These are phyloP conservation scores for Agapanthus africanus DNA, from an alignment of 106 monocot genomes.

Conservation along the genomic window DNA sequence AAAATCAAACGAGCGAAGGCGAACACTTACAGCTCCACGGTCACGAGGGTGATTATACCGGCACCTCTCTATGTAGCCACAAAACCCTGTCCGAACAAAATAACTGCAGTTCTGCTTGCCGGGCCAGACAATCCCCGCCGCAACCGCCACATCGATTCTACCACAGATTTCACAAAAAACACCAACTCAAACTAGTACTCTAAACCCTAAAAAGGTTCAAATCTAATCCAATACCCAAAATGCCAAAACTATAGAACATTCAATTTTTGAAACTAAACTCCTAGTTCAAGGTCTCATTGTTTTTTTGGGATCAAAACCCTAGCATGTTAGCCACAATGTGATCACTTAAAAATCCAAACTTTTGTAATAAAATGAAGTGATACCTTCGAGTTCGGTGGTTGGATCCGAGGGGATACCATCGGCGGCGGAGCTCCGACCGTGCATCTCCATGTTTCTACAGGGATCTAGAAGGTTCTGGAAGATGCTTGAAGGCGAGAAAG, in stretches of 20 bases:
- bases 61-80: conserved; percentile 66
- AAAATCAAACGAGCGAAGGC: too few relatives aligned
- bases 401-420: conserved; percentile 20
- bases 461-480: neutral
- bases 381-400: conserved; percentile 48
- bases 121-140: conserved; percentile 17
- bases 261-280: too few relatives aligned
- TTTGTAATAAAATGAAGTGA: neutral
- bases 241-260: neutral
- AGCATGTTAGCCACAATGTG: too few relatives aligned
- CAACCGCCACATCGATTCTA: conserved; percentile 62
- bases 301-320: too few relatives aligned
- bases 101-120: conserved; percentile 62
- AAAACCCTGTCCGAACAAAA: conserved; percentile 63
- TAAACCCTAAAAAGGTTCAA: neutral
- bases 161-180: too few relatives aligned
- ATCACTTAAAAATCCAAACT: neutral
- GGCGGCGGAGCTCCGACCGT: neutral
- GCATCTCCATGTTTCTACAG: neutral
- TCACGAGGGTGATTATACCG: conserved; percentile 76
- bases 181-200: too few relatives aligned
- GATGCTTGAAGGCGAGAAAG: neutral
- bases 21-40: conserved; percentile 7
- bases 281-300: too few relatives aligned
- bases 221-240: neutral